Conservation (phyloP, 441 rosid species). For the Eutrema salsugineum region DNA sequence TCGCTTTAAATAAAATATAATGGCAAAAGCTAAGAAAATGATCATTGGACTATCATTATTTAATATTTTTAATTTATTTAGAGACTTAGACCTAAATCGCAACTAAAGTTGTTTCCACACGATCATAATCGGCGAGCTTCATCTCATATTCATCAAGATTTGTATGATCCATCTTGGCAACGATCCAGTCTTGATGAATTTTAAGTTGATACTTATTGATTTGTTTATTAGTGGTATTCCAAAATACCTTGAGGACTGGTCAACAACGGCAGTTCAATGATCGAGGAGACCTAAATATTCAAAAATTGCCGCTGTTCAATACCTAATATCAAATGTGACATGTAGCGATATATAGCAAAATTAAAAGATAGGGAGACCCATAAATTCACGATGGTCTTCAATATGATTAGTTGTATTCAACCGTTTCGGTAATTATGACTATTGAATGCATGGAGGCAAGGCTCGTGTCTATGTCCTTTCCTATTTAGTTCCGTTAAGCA, state of each 20-base stretch:
- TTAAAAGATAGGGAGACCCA: not conserved
- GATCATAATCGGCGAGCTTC: not conserved
- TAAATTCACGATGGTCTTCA: conserved; percentile 2
- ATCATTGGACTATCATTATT: not conserved
- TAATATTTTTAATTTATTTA: not conserved
- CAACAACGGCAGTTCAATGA: conserved; percentile 21
- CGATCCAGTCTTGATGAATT: not conserved
- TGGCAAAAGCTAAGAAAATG: not conserved
- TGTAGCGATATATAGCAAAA: conserved; percentile 6
- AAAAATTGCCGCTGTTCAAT: not conserved
- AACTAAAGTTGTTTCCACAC: not conserved
- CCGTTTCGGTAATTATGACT: not conserved
- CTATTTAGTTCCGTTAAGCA: not conserved
- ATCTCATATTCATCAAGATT: not conserved
- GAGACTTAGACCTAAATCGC: not conserved
- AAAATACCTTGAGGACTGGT: not conserved
- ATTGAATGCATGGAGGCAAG: conserved; percentile 9
- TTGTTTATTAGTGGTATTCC: not conserved
- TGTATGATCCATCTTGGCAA: not conserved
- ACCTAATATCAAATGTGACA: conserved; percentile 8
- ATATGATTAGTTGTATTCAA: conserved; percentile 15
- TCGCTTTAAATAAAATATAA: not conserved
- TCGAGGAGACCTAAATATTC: conserved; percentile 14
- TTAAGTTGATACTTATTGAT: not conserved
- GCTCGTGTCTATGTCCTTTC: not conserved